Conservation (phyloP, 2,329 filamentous ascomycete species). For the Aspergillus fijiensis region DNA sequence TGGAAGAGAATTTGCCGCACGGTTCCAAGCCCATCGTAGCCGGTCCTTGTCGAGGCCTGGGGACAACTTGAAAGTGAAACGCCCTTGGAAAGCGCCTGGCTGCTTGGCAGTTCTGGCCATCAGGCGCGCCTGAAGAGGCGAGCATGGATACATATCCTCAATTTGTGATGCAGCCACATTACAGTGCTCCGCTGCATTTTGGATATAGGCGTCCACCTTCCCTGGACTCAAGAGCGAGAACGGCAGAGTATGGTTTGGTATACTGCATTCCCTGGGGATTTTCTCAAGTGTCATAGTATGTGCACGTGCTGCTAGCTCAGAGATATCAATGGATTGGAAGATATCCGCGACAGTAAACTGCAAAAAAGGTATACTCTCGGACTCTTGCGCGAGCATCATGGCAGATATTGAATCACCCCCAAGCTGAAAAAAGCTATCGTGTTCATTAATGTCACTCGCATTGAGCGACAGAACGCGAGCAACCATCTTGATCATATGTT, state of each 20-base stretch:
- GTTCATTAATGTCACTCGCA: slow-evolving; percentile 1
- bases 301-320: slow-evolving; percentile 1
- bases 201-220: neutral
- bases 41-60: no score
- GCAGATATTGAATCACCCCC: slow-evolving; percentile 28
- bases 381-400: slow-evolving; percentile 12
- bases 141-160: slow-evolving; percentile 26
- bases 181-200: neutral
- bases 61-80: no score
- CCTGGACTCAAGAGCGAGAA: slow-evolving; percentile 4
- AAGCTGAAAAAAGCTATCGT: slow-evolving; percentile 26
- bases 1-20: no score
- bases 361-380: neutral
- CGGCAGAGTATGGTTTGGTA: neutral
- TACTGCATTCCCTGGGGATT: no score
- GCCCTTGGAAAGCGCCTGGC: no score
- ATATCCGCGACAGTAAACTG: slow-evolving; percentile 3
- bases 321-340: neutral
- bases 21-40: no score
- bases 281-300: neutral
- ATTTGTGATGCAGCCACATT: slow-evolving; percentile 2
- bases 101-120: no score
- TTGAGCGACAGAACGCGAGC: neutral
- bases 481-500: neutral
- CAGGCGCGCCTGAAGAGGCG: slow-evolving; percentile 22